Conservation (phyloP, 192 early-diverging fungal species). For the Chytriomyces hyalinus region DNA sequence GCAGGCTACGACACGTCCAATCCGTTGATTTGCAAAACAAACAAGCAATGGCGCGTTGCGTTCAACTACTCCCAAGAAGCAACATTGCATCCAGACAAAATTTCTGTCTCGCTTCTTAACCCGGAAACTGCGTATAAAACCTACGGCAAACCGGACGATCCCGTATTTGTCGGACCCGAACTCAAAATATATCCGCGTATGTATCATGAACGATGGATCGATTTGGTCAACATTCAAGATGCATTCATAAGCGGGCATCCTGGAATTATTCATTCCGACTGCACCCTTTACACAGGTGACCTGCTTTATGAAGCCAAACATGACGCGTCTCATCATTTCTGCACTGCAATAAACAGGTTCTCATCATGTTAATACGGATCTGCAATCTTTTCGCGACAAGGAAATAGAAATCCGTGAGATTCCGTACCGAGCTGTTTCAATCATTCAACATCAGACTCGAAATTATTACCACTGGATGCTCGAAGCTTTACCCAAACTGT, state of each 20-base stretch:
- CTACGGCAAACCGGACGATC: slow-evolving; percentile 16
- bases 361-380: slow-evolving; percentile 23
- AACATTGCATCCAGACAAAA: not conserved
- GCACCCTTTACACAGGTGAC: slow-evolving; percentile 19
- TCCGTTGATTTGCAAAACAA: not conserved
- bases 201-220: slow-evolving; percentile 20
- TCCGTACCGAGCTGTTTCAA: not conserved
- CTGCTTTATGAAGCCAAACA: not conserved
- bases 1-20: not conserved
- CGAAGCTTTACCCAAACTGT: slow-evolving; percentile 25
- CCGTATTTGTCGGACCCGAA: slow-evolving; percentile 15
- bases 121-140: not conserved
- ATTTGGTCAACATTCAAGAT: not conserved
- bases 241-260: slow-evolving; percentile 27
- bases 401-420: not conserved
- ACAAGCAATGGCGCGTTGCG: slow-evolving; percentile 18
- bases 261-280: slow-evolving; percentile 30
- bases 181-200: slow-evolving; percentile 16
- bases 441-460: slow-evolving; percentile 33
- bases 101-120: slow-evolving; percentile 13
- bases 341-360: not conserved
- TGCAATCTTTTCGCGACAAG: slow-evolving; percentile 17
- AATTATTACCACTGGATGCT: slow-evolving; percentile 35
- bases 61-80: slow-evolving; percentile 23
- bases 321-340: not conserved